phyloP scores from a whole-genome alignment of 768 basidiomycete genomes.

The Atractiella rhizophila region DNA sequence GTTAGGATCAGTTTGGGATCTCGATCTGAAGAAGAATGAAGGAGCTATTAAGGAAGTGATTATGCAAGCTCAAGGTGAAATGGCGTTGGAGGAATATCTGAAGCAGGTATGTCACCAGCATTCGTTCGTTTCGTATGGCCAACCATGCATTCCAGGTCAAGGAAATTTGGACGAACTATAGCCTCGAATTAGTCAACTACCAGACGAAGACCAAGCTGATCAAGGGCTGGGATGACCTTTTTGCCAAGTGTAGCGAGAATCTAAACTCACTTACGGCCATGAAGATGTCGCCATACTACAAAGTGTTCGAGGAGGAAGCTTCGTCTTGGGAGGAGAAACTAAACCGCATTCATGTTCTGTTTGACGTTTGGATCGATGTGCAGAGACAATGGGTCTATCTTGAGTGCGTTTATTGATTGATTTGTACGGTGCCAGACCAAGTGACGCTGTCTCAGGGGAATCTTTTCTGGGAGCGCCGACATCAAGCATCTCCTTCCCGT shows the following conservation, averaged over 20 bases:
- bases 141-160: constrained; percentile 86
- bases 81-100: constrained; percentile 22
- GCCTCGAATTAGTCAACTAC: constrained; percentile 86
- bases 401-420: constrained; percentile 25
- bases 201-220: constrained; percentile 97
- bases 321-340: constrained; percentile 13
- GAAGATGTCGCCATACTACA: constrained; percentile 95
- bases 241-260: constrained; percentile 83
- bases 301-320: constrained; percentile 35
- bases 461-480: constrained; percentile 97
- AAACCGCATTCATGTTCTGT: constrained; percentile 84
- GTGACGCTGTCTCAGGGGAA: constrained; percentile 29
- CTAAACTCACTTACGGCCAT: constrained; percentile 85
- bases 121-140: background rate
- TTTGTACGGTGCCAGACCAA: background rate
- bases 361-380: constrained; percentile 98
- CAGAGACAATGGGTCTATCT: constrained; percentile 99
- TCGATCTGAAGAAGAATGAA: constrained; percentile 89
- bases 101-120: constrained; percentile 27
- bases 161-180: constrained; percentile 88
- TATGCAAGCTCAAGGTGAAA: constrained; percentile 88
- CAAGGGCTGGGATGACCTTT: constrained; percentile 26
- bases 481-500: constrained; percentile 97
- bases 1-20: constrained; percentile 81
- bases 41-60: constrained; percentile 75